Base-by-base conservation (phyloP, 139 green algal genomes). In the Picochlorum sp. region DNA sequence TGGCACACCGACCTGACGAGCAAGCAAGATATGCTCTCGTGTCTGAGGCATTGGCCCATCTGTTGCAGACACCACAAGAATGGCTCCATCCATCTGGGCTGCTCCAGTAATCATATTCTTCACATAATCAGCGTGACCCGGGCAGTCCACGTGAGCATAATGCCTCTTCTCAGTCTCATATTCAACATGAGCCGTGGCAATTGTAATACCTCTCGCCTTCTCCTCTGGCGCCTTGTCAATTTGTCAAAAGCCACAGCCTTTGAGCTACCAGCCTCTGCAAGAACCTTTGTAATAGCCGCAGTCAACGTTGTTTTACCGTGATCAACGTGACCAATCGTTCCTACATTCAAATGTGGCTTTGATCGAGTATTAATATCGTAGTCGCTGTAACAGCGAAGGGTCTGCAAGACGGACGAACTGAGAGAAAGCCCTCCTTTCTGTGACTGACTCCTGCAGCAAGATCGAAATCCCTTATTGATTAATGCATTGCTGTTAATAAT, bases 31-130 rank as follows among this genome's bases (percentile, higher is more conserved):
- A 72, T 96, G 90, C 68, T 99, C 94, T 1, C 94, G 74, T n/a
- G 94, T 99, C 66, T 99, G 94, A 6, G 94, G 94, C 94, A 99
- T 99, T 57, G 93, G 93, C 0, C 94, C 94, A 57, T 99, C 94
- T 20, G 89, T 83, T 2, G 92, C 94, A 23, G 85, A 95, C 45
- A 98, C 94, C 59, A 99, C 94, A 49, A 99, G 75, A 45, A 99
- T 98, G 23, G 85, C 94, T 10, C 94, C 94, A 60, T 99, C 94
- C 94, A 99, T 99, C 87, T 98, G 86, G 49, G 89, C 89, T 50
- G 89, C 88, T n/a, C 88, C 89, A 9, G 89, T 97, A 67, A 97
- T 97, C 91, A 97, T 97, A 83, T 97, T 97, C 77, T 99, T 99
- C 5, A 99, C 94, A 64, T 99, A 99, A 75, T 99, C 94, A 1